Evolutionary conservation across 352 stramenopile genomes (phyloP).

Genomic region (Globisporangium nagaii): DNA sequence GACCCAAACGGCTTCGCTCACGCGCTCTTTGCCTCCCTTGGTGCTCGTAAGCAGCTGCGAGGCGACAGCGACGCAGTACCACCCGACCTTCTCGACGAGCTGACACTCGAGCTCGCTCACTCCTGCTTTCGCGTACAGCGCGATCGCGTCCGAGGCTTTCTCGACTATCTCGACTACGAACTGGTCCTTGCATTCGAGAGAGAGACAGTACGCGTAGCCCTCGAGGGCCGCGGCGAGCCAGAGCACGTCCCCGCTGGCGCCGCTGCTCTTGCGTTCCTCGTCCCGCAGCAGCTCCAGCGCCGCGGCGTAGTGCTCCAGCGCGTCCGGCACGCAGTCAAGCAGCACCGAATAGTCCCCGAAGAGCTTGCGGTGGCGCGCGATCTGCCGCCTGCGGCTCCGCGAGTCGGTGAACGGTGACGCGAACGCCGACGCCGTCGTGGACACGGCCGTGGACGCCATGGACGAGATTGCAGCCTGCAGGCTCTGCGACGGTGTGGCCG

Average conservation of each 20-base stretch:
- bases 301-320: slow-evolving; percentile 59
- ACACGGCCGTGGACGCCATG: slow-evolving; percentile 12
- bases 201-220: slow-evolving; percentile 62
- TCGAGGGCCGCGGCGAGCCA: slow-evolving; percentile 83
- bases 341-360: slow-evolving; percentile 77
- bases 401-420: slow-evolving; percentile 32
- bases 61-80: slow-evolving; percentile 62
- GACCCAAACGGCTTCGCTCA: slow-evolving; percentile 54
- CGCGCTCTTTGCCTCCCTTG: slow-evolving; percentile 22
- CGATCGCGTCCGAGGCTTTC: slow-evolving; percentile 65
- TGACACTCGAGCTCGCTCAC: slow-evolving; percentile 65
- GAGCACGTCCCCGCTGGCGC: slow-evolving; percentile 41
- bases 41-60: slow-evolving; percentile 15
- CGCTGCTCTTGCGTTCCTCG: slow-evolving; percentile 62
- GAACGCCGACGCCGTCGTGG: slow-evolving; percentile 32
- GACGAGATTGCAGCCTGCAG: slow-evolving; percentile 12
- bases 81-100: slow-evolving; percentile 63
- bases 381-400: slow-evolving; percentile 44
- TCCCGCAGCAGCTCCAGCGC: slow-evolving; percentile 74
- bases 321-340: slow-evolving; percentile 54
- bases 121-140: slow-evolving; percentile 59
- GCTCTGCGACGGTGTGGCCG: neutral
- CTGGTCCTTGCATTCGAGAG: slow-evolving; percentile 37
- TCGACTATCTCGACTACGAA: slow-evolving; percentile 75
- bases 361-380: slow-evolving; percentile 67